phyloP scores from a whole-genome alignment of 352 stramenopile species.

The Aphanomyces cochlioides region DNA sequence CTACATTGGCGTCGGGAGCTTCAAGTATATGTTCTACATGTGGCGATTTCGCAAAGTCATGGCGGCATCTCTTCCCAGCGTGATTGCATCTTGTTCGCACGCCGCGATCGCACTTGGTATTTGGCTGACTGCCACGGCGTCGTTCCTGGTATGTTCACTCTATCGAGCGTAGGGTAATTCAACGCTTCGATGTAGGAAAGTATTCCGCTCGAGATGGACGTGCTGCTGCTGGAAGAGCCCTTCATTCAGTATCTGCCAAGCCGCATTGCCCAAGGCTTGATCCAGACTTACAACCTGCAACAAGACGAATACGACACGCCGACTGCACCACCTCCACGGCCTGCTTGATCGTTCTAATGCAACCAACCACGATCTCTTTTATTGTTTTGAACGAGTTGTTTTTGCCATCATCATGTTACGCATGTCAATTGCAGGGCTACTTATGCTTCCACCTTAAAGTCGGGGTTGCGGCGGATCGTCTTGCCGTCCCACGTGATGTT shows the following conservation, averaged over 20 bases:
- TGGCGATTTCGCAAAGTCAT: constrained; percentile 83
- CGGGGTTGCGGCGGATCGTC: constrained; percentile 72
- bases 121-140: constrained; percentile 79
- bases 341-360: neutral
- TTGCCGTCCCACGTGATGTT: constrained; percentile 84
- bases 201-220: constrained; percentile 78
- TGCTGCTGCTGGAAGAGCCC: constrained; percentile 77
- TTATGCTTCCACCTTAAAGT: constrained; percentile 75
- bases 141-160: constrained; percentile 60
- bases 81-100: constrained; percentile 79
- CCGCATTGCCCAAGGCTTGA: constrained; percentile 80
- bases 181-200: constrained; percentile 50
- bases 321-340: neutral
- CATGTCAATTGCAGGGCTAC: constrained; percentile 31
- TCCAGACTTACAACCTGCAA: constrained; percentile 86
- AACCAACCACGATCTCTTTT: too few species aligned
- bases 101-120: constrained; percentile 76
- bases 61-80: constrained; percentile 81
- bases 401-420: too few species aligned
- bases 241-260: constrained; percentile 77
- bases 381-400: too few species aligned
- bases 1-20: constrained; percentile 82
- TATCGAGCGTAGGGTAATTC: neutral
- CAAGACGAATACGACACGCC: constrained; percentile 49
- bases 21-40: constrained; percentile 90